Conservation (phyloP, 257 asterid genomes). For the Ilex asprella region DNA sequence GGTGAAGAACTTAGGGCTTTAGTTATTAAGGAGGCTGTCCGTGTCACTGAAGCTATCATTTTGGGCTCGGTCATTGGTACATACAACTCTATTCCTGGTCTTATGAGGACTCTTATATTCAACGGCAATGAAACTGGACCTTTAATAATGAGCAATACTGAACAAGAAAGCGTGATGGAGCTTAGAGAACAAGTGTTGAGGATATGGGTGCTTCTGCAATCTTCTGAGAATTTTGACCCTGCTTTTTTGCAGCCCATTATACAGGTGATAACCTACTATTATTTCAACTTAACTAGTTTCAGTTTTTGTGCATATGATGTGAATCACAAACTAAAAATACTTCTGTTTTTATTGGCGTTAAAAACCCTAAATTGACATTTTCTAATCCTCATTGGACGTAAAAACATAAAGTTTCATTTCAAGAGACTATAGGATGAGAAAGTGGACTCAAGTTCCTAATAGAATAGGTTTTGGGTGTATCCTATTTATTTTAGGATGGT, state of each 20-base stretch:
- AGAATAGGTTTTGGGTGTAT: no score
- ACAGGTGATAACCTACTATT: slow-evolving; percentile 41
- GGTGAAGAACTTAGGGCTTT: slow-evolving; percentile 73
- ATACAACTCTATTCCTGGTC: slow-evolving; percentile 53
- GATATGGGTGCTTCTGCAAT: slow-evolving; percentile 75
- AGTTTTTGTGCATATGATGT: not conserved
- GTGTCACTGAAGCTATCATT: slow-evolving; percentile 77
- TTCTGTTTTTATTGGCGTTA: no score
- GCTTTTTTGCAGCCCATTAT: slow-evolving; percentile 71
- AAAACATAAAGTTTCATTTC: no score
- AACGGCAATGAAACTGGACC: slow-evolving; percentile 48
- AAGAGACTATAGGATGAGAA: no score
- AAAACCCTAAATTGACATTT: no score
- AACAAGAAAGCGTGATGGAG: slow-evolving; percentile 71
- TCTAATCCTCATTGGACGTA: no score
- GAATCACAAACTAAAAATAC: no score
- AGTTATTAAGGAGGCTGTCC: slow-evolving; percentile 83
- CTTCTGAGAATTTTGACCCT: slow-evolving; percentile 85
- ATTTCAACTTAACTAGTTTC: not conserved
- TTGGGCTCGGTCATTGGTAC: slow-evolving; percentile 72
- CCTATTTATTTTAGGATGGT: no score
- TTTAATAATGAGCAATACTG: slow-evolving; percentile 48
- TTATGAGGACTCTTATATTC: slow-evolving; percentile 41
- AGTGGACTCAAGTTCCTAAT: no score
- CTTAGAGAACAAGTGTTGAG: slow-evolving; percentile 87